Evolutionary conservation across 352 stramenopile species (phyloP).

Genomic region (Phytophthora kernoviae): DNA sequence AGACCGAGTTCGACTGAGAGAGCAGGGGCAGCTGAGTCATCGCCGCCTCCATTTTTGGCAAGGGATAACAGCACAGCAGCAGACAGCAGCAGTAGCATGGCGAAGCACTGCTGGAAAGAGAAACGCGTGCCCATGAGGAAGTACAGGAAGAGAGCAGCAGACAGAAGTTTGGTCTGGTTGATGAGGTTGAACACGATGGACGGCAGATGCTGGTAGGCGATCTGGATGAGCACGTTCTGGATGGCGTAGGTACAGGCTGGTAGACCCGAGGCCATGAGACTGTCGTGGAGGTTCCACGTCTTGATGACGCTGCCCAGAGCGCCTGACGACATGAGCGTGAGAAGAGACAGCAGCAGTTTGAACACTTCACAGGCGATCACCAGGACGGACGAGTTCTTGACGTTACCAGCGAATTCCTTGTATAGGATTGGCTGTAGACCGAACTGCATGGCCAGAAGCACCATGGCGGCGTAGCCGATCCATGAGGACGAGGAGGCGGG

Average conservation of each 20-base stretch:
- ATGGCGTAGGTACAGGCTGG: slow-evolving; percentile 86
- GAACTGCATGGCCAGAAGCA: slow-evolving; percentile 80
- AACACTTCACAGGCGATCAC: slow-evolving; percentile 78
- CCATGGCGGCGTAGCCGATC: slow-evolving; percentile 59
- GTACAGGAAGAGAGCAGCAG: slow-evolving; percentile 82
- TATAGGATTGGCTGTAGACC: slow-evolving; percentile 84
- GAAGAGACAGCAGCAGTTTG: slow-evolving; percentile 68
- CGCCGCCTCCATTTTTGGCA: slow-evolving; percentile 43
- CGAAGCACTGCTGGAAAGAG: slow-evolving; percentile 67
- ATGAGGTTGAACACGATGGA: slow-evolving; percentile 88
- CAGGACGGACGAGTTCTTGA: slow-evolving; percentile 62
- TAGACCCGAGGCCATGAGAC: slow-evolving; percentile 66
- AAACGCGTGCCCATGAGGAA: slow-evolving; percentile 76
- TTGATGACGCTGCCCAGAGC: slow-evolving; percentile 40
- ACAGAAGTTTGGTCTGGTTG: slow-evolving; percentile 90
- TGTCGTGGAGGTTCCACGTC: slow-evolving; percentile 64
- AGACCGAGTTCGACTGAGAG: slow-evolving; percentile 68
- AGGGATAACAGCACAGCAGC: slow-evolving; percentile 76
- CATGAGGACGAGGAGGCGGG: slow-evolving; percentile 12
- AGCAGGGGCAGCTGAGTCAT: slow-evolving; percentile 14
- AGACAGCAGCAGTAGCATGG: slow-evolving; percentile 73
- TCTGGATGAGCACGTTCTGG: slow-evolving; percentile 88
- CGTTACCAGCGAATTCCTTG: slow-evolving; percentile 70
- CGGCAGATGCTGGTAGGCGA: slow-evolving; percentile 81
- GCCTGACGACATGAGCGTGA: slow-evolving; percentile 50